Evolutionary conservation across 257 asterid species (phyloP).

Genomic region (Perilla frutescens): DNA sequence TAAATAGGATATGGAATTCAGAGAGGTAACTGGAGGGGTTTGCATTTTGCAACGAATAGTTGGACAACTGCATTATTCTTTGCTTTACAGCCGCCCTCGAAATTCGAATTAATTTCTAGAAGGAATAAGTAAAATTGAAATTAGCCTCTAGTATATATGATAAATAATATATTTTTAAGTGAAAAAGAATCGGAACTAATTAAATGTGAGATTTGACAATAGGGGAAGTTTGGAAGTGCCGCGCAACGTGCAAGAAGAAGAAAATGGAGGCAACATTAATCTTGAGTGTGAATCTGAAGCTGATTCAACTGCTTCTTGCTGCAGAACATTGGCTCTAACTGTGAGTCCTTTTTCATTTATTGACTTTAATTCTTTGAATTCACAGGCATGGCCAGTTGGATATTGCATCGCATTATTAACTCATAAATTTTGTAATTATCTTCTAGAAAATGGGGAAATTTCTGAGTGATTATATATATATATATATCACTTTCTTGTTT

Average conservation of each 20-base stretch:
- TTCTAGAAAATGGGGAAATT: conserved; percentile 11
- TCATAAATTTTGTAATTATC: conserved; percentile 25
- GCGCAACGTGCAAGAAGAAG: conserved; percentile 45
- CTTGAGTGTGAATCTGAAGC: conserved; percentile 47
- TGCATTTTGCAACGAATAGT: too few relatives aligned
- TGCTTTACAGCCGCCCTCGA: too few relatives aligned
- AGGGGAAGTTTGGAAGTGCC: conserved; percentile 62
- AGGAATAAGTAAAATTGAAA: too few relatives aligned
- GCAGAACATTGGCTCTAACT: conserved; percentile 70
- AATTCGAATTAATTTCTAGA: too few relatives aligned
- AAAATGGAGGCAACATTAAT: conserved; percentile 29
- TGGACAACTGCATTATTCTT: too few relatives aligned
- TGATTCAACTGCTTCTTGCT: conserved; percentile 61
- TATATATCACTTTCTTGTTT: conserved; percentile 14
- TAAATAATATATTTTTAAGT: too few relatives aligned
- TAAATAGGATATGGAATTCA: too few relatives aligned
- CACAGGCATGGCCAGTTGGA: conserved; percentile 34
- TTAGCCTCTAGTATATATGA: too few relatives aligned
- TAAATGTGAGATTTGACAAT: not conserved
- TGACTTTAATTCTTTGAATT: conserved; percentile 7
- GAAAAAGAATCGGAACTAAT: not conserved
- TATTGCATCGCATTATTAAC: conserved; percentile 28
- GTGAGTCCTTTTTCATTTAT: conserved; percentile 48
- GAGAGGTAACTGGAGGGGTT: too few relatives aligned
- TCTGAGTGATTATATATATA: not conserved